Percentiles rank a stretch among this genome's conserved stretches.
Evolutionary conservation across 768 basidiomycete species (phyloP).

Genomic region (Hericium alpestre): DNA sequence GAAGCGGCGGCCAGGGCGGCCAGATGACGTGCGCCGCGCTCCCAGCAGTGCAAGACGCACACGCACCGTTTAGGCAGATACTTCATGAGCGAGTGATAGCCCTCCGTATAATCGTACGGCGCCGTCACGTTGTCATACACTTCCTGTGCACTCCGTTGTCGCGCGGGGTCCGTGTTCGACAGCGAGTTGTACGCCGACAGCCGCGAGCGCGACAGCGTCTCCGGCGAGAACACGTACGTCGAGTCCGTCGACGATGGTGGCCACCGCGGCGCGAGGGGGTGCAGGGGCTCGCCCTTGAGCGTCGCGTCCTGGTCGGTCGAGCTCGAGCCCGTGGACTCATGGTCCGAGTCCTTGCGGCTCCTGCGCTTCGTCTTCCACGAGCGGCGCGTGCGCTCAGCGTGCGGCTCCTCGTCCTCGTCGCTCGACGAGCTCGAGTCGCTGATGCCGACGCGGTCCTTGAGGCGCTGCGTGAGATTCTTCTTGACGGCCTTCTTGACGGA

Average conservation of each 20-base stretch:
- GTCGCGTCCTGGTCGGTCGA: conserved; percentile 18
- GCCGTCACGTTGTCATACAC: conserved; percentile 54
- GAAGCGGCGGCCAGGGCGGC: background rate
- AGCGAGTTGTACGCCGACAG: background rate
- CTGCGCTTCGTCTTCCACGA: background rate
- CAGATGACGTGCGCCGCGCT: background rate
- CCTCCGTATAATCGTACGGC: conserved; percentile 92
- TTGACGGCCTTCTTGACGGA: conserved; percentile 80
- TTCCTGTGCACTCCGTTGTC: conserved; percentile 24
- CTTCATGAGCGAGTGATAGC: conserved; percentile 95
- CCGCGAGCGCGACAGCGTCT: conserved; percentile 4
- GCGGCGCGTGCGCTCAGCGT: conserved; percentile 11
- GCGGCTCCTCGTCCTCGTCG: conserved; percentile 32
- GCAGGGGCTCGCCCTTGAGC: conserved; percentile 11
- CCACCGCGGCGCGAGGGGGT: conserved; percentile 12
- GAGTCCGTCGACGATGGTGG: conserved; percentile 9
- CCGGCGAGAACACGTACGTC: conserved; percentile 5
- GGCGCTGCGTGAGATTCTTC: conserved; percentile 65
- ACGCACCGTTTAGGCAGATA: conserved; percentile 76
- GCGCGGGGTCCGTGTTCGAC: conserved; percentile 7
- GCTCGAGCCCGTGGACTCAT: background rate
- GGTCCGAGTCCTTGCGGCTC: conserved; percentile 1
- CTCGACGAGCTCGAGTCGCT: conserved; percentile 28
- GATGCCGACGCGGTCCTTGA: conserved; percentile 66
- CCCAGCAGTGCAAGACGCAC: background rate